Evolutionary conservation across 139 green algal species (phyloP).

Genomic region (Zygnema cylindricum): DNA sequence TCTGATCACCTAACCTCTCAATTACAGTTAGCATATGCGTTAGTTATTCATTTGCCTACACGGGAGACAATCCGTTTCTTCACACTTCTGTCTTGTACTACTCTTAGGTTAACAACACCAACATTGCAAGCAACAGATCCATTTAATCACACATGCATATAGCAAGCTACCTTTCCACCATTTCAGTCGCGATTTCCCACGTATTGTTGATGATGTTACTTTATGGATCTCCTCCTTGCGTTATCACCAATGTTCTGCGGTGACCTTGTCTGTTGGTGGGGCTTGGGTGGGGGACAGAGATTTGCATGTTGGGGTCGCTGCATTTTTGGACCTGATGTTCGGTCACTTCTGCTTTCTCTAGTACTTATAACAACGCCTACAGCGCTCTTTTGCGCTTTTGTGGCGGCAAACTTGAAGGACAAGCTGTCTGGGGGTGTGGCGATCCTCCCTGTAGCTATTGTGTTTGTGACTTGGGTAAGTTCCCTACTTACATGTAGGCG

Average conservation of each 20-base stretch:
- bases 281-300: too few species aligned
- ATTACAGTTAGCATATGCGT: too few species aligned
- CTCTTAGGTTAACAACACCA: too few species aligned
- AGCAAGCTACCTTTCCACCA: background rate
- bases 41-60: too few species aligned
- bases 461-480: slow-evolving; percentile 51
- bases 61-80: too few species aligned
- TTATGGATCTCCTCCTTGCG: background rate
- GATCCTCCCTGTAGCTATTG: slow-evolving; percentile 31
- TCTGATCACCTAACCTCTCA: too few species aligned
- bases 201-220: background rate
- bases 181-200: background rate
- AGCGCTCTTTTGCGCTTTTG: slow-evolving; percentile 54
- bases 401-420: background rate
- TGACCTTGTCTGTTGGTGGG: too few species aligned
- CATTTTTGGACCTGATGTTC: slow-evolving; percentile 58
- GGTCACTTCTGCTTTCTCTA: slow-evolving; percentile 49
- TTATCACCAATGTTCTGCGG: too few species aligned
- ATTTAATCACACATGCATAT: background rate
- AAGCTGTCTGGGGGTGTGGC: slow-evolving; percentile 34
- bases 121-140: background rate
- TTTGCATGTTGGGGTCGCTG: slow-evolving; percentile 48
- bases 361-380: slow-evolving; percentile 48
- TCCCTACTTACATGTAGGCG: too few species aligned
- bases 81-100: too few species aligned